Base-by-base conservation (phyloP, 2,329 filamentous ascomycete species). In the Phaeosphaeria sp. region DNA sequence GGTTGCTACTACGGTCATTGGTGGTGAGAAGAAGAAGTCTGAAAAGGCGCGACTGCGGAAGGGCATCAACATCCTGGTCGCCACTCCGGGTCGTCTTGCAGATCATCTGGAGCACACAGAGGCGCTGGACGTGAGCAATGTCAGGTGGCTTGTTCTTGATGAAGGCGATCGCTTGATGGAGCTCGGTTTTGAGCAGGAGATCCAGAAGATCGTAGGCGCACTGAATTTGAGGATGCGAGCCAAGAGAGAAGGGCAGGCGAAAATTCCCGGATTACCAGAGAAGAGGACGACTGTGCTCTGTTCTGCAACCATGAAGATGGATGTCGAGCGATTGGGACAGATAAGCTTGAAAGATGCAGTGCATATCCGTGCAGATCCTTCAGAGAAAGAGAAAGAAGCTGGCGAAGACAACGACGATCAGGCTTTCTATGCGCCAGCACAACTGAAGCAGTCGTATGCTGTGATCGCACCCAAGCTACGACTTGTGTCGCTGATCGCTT, bases 151-250 rank as follows among this genome's bases (percentile, higher is more conserved):
- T 22, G 89, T 99, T 2, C 84, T 99, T 6, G 95, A 99, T 69
- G 95, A 99, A 78, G 95, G 95, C 27, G 95, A 99, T 82, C 87
- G 95, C n/a, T 82, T 99, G 74, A 97, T 99, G 94, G 95, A 99
- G 73, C 85, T 98, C 71, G 95, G 95, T 0, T 99, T 99, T 67
- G 95, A 98, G 77, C 89, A 97, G 53, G 94, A 98, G 71, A 87
- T 99, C 58, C 91, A 91, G 72, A 91, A 89, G 59, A 94, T 97
- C 63, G 91, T 99, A 17, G 84, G 87, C 54, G 90, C 90, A 61
- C 86, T 98, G 55, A 89, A 93, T 61, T 80, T 88, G 45, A 84
- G 89, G 54, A 79, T 82, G 27, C 75, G 90, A 20, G 81, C 84
- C 39, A 84, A 85, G 39, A 87, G 11, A 36, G 30, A 36, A 13